Percentiles rank a stretch among this genome's conserved stretches.
Evolutionary conservation across 169 alveolate genomes (phyloP).

Genomic region (Plasmodium adleri): DNA sequence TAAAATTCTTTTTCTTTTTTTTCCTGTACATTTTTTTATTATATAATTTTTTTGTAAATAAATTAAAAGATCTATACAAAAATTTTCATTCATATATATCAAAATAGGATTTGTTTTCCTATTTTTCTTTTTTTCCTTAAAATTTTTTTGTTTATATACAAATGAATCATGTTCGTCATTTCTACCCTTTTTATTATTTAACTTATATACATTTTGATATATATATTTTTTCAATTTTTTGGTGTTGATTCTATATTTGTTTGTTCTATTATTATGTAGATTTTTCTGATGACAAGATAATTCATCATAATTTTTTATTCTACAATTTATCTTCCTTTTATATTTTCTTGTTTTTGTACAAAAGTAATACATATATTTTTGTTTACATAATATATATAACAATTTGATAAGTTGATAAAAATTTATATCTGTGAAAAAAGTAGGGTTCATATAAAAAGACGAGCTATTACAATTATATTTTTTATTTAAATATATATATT

Average conservation of each 20-base stretch:
- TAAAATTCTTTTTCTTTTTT: constrained; percentile 15
- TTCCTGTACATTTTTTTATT: not conserved
- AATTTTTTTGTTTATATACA: no score
- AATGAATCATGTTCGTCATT: no score
- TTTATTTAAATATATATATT: not conserved
- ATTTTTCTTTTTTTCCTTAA: no score
- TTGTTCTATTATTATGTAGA: no score
- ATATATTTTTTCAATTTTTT: no score
- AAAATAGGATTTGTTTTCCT: no score
- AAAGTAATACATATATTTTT: constrained; percentile 10
- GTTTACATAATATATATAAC: constrained; percentile 28
- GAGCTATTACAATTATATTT: not conserved
- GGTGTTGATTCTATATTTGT: no score
- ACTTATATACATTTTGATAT: no score
- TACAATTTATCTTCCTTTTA: not conserved
- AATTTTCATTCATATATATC: not conserved
- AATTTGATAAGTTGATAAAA: constrained; percentile 20
- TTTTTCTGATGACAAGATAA: not conserved
- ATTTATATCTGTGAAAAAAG: constrained; percentile 39
- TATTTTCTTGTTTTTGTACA: constrained; percentile 2
- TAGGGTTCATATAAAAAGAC: not conserved
- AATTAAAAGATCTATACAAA: constrained; percentile 27
- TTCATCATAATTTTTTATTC: not conserved
- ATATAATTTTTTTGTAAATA: constrained; percentile 22
- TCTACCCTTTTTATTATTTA: no score